Evolutionary conservation across 192 early-diverging fungal genomes (phyloP).

Genomic region (Entomortierella lignicola): DNA sequence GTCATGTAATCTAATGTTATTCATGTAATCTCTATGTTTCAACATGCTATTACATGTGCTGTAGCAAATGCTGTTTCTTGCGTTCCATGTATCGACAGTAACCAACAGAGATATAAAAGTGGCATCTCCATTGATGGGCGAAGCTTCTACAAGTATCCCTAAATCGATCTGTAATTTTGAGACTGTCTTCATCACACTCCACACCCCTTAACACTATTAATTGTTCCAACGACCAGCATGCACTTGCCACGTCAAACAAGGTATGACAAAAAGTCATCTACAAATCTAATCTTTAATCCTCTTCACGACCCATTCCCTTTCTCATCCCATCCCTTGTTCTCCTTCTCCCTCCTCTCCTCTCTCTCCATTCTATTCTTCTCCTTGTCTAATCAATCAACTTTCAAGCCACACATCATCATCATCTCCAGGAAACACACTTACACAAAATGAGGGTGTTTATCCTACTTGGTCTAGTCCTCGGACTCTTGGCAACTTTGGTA

Average conservation of each 20-base stretch:
- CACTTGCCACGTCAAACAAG: neutral
- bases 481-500: constrained; percentile 23
- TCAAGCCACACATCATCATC: neutral
- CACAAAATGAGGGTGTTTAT: constrained; percentile 25
- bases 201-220: neutral
- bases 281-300: neutral
- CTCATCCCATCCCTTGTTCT: neutral
- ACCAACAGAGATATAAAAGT: too few relatives aligned
- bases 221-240: neutral
- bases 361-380: neutral
- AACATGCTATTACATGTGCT: too few relatives aligned
- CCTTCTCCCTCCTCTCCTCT: neutral
- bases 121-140: too few relatives aligned
- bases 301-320: neutral
- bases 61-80: too few relatives aligned
- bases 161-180: too few relatives aligned
- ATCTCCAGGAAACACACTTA: neutral
- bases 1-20: too few relatives aligned
- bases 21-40: too few relatives aligned
- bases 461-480: constrained; percentile 24
- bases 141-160: too few relatives aligned
- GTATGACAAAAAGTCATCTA: neutral
- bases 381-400: neutral
- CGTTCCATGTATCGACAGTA: too few relatives aligned
- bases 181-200: neutral